Percentiles rank a stretch among this genome's conserved stretches.
Evolutionary conservation across 1,139 yeast species (phyloP).

Genomic region (Candida sanyaensis): DNA sequence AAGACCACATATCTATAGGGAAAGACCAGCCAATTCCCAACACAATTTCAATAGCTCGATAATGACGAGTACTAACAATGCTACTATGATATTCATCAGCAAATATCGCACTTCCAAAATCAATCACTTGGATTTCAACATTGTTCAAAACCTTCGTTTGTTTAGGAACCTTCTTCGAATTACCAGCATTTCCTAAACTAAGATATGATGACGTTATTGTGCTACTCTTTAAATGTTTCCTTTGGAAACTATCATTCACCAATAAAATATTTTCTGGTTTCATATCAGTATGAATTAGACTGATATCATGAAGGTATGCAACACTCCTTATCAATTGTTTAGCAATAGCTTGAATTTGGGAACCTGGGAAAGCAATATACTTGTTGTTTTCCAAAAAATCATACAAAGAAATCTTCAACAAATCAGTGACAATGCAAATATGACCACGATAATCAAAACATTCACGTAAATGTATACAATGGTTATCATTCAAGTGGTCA

Average conservation of each 20-base stretch:
- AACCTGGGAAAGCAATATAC: slow-evolving; percentile 74
- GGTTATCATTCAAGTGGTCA: slow-evolving; percentile 66
- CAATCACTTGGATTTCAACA: slow-evolving; percentile 87
- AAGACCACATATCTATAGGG: slow-evolving; percentile 95
- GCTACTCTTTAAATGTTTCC: slow-evolving; percentile 34
- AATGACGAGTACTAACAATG: slow-evolving; percentile 90
- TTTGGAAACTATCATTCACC: slow-evolving; percentile 54
- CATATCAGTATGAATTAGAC: slow-evolving; percentile 89
- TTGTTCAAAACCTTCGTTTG: slow-evolving; percentile 59
- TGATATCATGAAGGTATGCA: slow-evolving; percentile 85
- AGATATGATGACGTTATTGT: slow-evolving; percentile 37
- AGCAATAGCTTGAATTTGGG: slow-evolving; percentile 86
- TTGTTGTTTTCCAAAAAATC: slow-evolving; percentile 84
- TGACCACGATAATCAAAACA: slow-evolving; percentile 94
- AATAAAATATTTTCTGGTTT: slow-evolving; percentile 93
- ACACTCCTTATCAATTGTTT: slow-evolving; percentile 85
- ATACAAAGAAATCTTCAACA: slow-evolving; percentile 80
- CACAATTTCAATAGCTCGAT: slow-evolving; percentile 96
- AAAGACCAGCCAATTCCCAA: slow-evolving; percentile 91
- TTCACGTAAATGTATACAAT: slow-evolving; percentile 79
- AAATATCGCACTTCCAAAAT: slow-evolving; percentile 94
- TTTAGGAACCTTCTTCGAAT: slow-evolving; percentile 32
- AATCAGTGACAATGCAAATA: slow-evolving; percentile 89
- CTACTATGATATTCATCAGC: slow-evolving; percentile 83
- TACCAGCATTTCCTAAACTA: slow-evolving; percentile 18